Evolutionary conservation across 192 early-diverging fungal genomes (phyloP), one percentile per base, ranked within the genome.

Genomic region (Entophlyctis helioformis): DNA sequence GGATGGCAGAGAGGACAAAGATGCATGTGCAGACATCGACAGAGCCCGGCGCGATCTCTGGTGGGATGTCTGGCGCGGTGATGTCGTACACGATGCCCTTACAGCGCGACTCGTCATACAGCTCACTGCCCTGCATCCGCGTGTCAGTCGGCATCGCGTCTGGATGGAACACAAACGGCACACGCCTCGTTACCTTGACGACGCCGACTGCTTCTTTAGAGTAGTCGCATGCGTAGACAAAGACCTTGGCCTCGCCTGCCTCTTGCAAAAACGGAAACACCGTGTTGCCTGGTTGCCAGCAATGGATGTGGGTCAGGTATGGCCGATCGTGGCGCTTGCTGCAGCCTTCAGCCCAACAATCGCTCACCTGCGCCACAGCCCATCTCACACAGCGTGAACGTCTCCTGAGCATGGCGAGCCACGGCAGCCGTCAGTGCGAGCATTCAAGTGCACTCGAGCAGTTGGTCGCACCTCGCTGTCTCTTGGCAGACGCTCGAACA

Each of bases 21-120:
- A 99, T 91, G 51, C 91, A 78, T 0, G 88, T 86, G 31, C 88
- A 72, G 37, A 98, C 78, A 46, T 98, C 95, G 36, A 98, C 66
- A 0, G 87, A 84, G 11, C 63, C 81, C 9, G 85, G 80, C 40
- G 83, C 84, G 26, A 97, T 76, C 3, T 76, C 76, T 28, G 56
- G 32, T 13, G 84, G 83, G 22, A 90, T 78, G 15, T 68, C 59
- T 36, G 73, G 63, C 27, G 78, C 76, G 3, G 89, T 85, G 38
- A 99, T 72, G 61, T 99, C 74, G 71, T 85, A 99, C 0, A 99
- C 92, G 72, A 99, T 95, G 0, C 89, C 93, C 32, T 73, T 72
- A 48, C 84, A 85, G 26, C 81, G 60, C 3, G 44, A 58, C 25
- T 78, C 57, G 40, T 87, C 67, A 56, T 94, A 99, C 29, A 60